These are phyloP conservation scores for Rubroboletus satanas DNA, from an alignment of 768 basidiomycete species.

Conservation along the genomic window DNA sequence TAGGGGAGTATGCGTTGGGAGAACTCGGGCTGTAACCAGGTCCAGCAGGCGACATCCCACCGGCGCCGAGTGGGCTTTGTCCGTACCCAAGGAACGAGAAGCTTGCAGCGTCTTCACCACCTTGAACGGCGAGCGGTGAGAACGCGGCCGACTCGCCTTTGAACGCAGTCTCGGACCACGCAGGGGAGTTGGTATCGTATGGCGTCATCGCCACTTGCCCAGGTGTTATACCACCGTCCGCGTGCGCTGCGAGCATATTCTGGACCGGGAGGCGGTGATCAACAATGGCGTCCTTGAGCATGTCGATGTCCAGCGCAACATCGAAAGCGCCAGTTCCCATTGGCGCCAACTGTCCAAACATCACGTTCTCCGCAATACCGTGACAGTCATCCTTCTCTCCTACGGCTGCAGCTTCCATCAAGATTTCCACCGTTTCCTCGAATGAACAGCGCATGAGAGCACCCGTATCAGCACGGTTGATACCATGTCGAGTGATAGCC, in stretches of 20 bases:
- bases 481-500: slow-evolving; percentile 99
- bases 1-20: slow-evolving; percentile 84
- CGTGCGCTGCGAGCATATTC: slow-evolving; percentile 70
- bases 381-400: slow-evolving; percentile 99
- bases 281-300: slow-evolving; percentile 97
- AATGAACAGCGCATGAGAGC: slow-evolving; percentile 98
- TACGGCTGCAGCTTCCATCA: slow-evolving; percentile 97
- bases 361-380: slow-evolving; percentile 97
- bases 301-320: slow-evolving; percentile 92
- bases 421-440: slow-evolving; percentile 98
- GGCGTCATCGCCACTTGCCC: slow-evolving; percentile 95
- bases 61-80: slow-evolving; percentile 81
- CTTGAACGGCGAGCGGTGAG: slow-evolving; percentile 89
- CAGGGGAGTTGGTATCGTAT: slow-evolving; percentile 88
- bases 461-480: slow-evolving; percentile 98
- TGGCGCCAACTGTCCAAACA: slow-evolving; percentile 99
- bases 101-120: slow-evolving; percentile 75
- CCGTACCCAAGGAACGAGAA: slow-evolving; percentile 76
- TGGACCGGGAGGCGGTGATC: slow-evolving; percentile 91
- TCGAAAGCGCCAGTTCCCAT: slow-evolving; percentile 99
- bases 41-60: slow-evolving; percentile 84
- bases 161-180: slow-evolving; percentile 73
- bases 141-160: slow-evolving; percentile 87
- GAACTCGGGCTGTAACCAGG: slow-evolving; percentile 90
- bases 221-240: slow-evolving; percentile 87